These are phyloP conservation scores for Aspergillus heteromorphus DNA, from an alignment of 495 filamentous ascomycete species.

Conservation along the genomic window DNA sequence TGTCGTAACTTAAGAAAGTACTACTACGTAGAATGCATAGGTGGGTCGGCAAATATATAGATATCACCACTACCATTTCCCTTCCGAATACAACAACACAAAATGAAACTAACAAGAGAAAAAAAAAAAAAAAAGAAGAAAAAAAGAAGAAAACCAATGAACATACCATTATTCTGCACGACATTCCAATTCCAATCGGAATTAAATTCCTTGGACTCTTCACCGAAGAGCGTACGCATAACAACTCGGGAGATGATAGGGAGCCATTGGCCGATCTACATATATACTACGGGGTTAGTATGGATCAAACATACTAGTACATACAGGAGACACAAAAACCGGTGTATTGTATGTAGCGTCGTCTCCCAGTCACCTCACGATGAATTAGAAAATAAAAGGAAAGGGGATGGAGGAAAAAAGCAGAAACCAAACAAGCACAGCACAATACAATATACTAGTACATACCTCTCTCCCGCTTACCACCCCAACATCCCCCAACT, in stretches of 20 bases:
- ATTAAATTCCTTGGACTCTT: constrained; percentile 4
- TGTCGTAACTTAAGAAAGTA: too few species aligned
- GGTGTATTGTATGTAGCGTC: too few species aligned
- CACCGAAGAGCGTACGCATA: constrained; percentile 42
- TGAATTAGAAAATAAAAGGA: neutral
- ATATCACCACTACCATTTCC: neutral
- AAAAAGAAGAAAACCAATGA: neutral
- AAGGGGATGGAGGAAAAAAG: too few species aligned
- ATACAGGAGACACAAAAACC: too few species aligned
- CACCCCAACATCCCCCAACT: constrained; percentile 58
- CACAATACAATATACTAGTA: constrained; percentile 1
- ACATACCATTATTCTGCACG: constrained; percentile 85
- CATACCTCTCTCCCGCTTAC: constrained; percentile 49
- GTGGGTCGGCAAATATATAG: neutral
- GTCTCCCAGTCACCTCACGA: too few species aligned
- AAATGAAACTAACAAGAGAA: too few species aligned
- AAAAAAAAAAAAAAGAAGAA: constrained; percentile 1
- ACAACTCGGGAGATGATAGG: constrained; percentile 70
- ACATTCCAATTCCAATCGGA: constrained; percentile 74
- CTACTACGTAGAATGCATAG: neutral
- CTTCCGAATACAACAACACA: too few species aligned
- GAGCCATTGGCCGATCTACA: constrained; percentile 58
- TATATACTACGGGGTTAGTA: neutral
- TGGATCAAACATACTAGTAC: too few species aligned
- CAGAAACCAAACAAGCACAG: neutral